A percentile compares a stretch with the other conserved stretches of the same genome.
phyloP scores from a whole-genome alignment of 371 early-diverging fungal species.

The Rhizopus microsporus region DNA sequence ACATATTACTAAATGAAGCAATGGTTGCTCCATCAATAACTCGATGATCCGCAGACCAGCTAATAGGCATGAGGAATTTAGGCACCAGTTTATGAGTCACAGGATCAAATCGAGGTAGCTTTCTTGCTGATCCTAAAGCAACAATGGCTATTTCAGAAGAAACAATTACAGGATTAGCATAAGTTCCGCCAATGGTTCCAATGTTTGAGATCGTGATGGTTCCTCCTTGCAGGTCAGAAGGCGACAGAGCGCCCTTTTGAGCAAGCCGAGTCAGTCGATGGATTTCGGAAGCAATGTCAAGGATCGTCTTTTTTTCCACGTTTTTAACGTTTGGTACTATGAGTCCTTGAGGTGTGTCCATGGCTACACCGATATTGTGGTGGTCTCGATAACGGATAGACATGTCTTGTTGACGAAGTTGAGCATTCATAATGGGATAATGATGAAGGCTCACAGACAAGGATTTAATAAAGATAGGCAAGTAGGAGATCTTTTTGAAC shows the following conservation, averaged over 20 bases:
- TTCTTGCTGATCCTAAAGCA: slow-evolving; percentile 81
- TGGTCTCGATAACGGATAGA: slow-evolving; percentile 56
- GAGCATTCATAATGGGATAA: slow-evolving; percentile 85
- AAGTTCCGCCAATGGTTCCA: slow-evolving; percentile 90
- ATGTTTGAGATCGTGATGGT: slow-evolving; percentile 92
- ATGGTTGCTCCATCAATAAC: background rate
- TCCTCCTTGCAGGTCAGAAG: slow-evolving; percentile 77
- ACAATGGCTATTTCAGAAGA: slow-evolving; percentile 85
- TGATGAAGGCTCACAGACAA: slow-evolving; percentile 75
- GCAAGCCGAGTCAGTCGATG: slow-evolving; percentile 72
- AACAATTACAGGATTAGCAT: slow-evolving; percentile 85
- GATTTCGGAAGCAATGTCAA: slow-evolving; percentile 86
- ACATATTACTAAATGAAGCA: background rate
- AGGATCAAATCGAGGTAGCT: slow-evolving; percentile 76
- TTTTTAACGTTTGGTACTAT: slow-evolving; percentile 92
- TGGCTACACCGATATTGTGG: slow-evolving; percentile 93
- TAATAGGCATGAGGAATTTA: slow-evolving; percentile 70
- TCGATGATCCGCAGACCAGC: slow-evolving; percentile 96
- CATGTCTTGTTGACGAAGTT: slow-evolving; percentile 1
- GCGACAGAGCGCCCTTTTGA: slow-evolving; percentile 57
- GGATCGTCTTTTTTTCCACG: slow-evolving; percentile 78
- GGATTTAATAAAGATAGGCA: slow-evolving; percentile 94
- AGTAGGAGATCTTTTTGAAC: slow-evolving; percentile 79
- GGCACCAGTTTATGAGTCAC: slow-evolving; percentile 64
- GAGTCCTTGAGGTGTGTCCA: slow-evolving; percentile 93